Percentiles rank a stretch among this genome's conserved stretches.
phyloP scores from a whole-genome alignment of 1,284 basidiomycete genomes.

The Jaminaea rosea region DNA sequence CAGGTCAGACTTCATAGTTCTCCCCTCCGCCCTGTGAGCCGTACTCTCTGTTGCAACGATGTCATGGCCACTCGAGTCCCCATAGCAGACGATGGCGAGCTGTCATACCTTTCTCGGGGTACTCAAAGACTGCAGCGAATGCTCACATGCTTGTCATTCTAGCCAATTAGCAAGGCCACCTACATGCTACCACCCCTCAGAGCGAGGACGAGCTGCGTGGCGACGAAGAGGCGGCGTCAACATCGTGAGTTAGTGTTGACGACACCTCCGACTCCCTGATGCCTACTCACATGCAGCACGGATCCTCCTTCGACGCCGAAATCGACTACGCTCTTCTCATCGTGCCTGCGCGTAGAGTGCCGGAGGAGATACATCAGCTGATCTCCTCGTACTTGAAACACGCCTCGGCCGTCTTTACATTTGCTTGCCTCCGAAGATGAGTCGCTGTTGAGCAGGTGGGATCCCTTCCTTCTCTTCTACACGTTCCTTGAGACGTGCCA shows the following conservation, averaged over 20 bases:
- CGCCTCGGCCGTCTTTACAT: conserved; percentile 57
- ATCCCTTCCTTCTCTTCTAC: conserved; percentile 99
- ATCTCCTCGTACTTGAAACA: background rate
- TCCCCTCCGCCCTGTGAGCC: too few relatives aligned
- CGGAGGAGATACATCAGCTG: background rate
- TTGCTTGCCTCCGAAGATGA: conserved; percentile 90
- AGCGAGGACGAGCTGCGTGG: too few relatives aligned
- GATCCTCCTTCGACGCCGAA: conserved; percentile 45
- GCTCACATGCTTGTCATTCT: too few relatives aligned
- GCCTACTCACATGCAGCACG: conserved; percentile 43
- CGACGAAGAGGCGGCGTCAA: too few relatives aligned
- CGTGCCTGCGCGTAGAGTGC: conserved; percentile 26
- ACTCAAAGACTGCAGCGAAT: too few relatives aligned
- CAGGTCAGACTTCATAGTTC: too few relatives aligned
- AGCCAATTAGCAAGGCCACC: too few relatives aligned
- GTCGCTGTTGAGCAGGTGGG: conserved; percentile 87
- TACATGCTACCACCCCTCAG: too few relatives aligned
- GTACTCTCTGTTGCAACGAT: too few relatives aligned
- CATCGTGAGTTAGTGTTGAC: background rate
- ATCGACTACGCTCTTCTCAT: conserved; percentile 47
- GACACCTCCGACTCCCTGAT: conserved; percentile 9
- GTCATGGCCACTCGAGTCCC: too few relatives aligned
- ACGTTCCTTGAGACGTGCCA: conserved; percentile 91
- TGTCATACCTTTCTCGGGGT: too few relatives aligned
- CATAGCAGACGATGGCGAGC: too few relatives aligned